Base-by-base conservation (phyloP, 2,329 filamentous ascomycete species). In the Microsporum canis region DNA sequence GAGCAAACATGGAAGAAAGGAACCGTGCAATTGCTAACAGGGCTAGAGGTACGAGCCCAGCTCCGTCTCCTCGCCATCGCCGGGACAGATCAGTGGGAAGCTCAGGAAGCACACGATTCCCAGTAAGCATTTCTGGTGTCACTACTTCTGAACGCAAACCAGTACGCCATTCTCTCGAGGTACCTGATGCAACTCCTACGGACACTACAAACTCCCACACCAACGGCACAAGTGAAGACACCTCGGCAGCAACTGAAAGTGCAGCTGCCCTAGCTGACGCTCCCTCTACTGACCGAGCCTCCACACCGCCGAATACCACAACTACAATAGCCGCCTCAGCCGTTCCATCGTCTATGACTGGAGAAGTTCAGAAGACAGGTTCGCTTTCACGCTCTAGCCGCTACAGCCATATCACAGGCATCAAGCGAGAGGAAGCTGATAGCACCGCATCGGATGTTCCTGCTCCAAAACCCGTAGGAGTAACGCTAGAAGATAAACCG, bases 1-100 rank as follows among this genome's bases (percentile, higher is more conserved):
- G 91, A 69, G 89, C 89, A 51, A 86, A 95, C 66, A 92, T 96
- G 85, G 92, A 97, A 75, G 94, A 96, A 72, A 86, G 94, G 59
- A 89, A 90, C 72, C 86, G 89, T 64, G 89, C 90, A 58, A 82
- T 92, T 64, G 83, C 81, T 38, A 84, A 79, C 66, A 84, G 89
- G 59, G 87, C 85, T 70, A 84, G 91, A 57, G 88, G 85, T 34
- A 87, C 83, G 29, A 91, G 87, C 64, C 91, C 91, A 5, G 73
- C 68, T 66, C 77, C 71, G 61, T 69, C 76, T 34, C 71, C 72
- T 63, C 72, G 78, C 43, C 89, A 95, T 71, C 83, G 89, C 61
- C 86, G 91, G 65, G 91, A 96, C 70, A 85, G 88, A 67, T 95
- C 89, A 71, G 86, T 84, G 36, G 78, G 79, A n/a, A 64, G 65